Evolutionary conservation across 2,329 filamentous ascomycete genomes (phyloP).

Genomic region (Didymella arachidicola): DNA sequence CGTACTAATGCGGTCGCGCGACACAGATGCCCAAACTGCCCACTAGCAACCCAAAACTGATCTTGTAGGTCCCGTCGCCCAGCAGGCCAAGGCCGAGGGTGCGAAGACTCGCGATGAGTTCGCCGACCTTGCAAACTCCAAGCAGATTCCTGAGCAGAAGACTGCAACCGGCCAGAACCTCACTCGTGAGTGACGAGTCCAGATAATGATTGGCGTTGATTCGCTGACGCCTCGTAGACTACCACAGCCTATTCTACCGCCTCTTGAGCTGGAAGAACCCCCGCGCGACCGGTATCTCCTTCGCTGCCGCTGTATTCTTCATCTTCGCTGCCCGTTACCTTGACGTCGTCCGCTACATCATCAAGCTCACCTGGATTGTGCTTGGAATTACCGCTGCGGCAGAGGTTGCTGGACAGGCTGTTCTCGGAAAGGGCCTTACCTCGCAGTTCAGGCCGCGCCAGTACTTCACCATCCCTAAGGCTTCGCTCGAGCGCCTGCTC

Average conservation of each 20-base stretch:
- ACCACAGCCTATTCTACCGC: constrained; percentile 72
- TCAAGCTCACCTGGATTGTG: constrained; percentile 66
- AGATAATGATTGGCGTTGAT: neutral
- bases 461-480: constrained; percentile 72
- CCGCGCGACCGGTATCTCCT: constrained; percentile 68
- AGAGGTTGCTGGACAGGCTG: constrained; percentile 64
- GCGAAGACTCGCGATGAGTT: constrained; percentile 66
- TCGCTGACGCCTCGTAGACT: constrained; percentile 56
- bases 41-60: constrained; percentile 37
- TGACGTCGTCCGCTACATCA: constrained; percentile 67
- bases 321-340: constrained; percentile 71
- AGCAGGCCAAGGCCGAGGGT: constrained; percentile 64
- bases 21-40: constrained; percentile 37
- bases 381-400: constrained; percentile 66
- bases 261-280: constrained; percentile 73
- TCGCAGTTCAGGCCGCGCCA: constrained; percentile 68
- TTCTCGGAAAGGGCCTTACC: constrained; percentile 65
- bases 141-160: constrained; percentile 61
- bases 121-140: constrained; percentile 63
- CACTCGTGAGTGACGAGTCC: constrained; percentile 59
- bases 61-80: constrained; percentile 60
- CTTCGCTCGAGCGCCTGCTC: constrained; percentile 66
- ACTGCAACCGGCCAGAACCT: constrained; percentile 68
- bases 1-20: constrained; percentile 41
- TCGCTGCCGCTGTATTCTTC: constrained; percentile 62